Base-by-base conservation (phyloP, 441 rosid genomes). In the Erodium trifolium region DNA sequence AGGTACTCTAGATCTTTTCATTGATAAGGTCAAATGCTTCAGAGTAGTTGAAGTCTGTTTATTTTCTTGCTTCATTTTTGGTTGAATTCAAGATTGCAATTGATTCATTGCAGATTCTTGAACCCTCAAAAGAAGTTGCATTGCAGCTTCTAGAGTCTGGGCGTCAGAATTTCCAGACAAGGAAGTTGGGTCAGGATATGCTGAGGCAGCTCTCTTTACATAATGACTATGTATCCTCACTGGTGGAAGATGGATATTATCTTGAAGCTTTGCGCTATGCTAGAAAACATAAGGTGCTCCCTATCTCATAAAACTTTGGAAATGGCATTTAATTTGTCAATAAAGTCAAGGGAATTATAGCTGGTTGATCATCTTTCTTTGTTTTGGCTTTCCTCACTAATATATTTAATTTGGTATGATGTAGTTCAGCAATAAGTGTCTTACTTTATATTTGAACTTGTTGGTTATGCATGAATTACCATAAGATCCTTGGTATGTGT, bases 51-150 rank as follows among this genome's bases (percentile, higher is more conserved):
- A 10, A 43, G 29, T 37, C 71, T 7, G 59, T 66, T 13, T 51
- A 12, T 67, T 31, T 53, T 59, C 47, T 29, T 64, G 57, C 41
- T 49, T 31, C 57, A 34, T n/a, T 55, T 70, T 23, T 39, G 17
- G 51, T 76, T 66, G 45, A 69, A 41, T 68, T 73, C 66, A 70
- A 17, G 39, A 14, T 66, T 39, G 65, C 35, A 66, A 16, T 31
- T 67, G 27, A 76, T 72, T 43, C 63, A 17, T 35, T 76, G 55
- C 82, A 95, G 99, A 86, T 92, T 80, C 82, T 95, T 29, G 97
- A 92, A 74, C 97, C 96, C 60, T 95, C 99, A 13, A 95, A 89
- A 80, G 96, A 95, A 81, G 99, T 92, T 19, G 98, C 99, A 66
- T 67, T 92, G 80, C 97, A 95, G 76, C 92, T 92, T 68, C 77